These are phyloP conservation scores for Eleusine indica DNA, from an alignment of 176 grass and related monocot species.

Conservation along the genomic window DNA sequence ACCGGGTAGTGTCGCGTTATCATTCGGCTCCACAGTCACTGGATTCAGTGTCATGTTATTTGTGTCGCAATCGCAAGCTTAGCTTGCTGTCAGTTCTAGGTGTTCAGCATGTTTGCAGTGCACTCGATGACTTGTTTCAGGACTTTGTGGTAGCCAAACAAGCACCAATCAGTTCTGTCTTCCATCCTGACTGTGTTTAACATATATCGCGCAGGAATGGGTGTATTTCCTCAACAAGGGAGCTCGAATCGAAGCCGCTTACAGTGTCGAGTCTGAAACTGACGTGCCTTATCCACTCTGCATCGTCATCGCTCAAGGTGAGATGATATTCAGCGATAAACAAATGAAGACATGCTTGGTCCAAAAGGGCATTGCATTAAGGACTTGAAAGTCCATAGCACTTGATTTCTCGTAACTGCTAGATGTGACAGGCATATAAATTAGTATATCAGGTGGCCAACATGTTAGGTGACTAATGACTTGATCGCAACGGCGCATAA, in stretches of 20 bases:
- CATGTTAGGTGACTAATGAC: not conserved
- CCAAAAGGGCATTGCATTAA: not conserved
- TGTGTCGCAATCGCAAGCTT: not conserved
- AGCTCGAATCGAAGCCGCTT: conserved; percentile 46
- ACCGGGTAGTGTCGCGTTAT: conserved; percentile 35
- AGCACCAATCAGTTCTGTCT: not conserved
- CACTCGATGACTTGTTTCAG: not conserved
- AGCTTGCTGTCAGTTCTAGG: not conserved
- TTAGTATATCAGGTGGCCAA: not conserved
- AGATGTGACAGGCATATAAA: not conserved
- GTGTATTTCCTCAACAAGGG: conserved; percentile 68
- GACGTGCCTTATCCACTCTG: conserved; percentile 42
- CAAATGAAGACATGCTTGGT: not conserved
- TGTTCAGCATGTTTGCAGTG: not conserved
- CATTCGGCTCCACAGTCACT: too few species aligned
- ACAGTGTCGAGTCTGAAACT: conserved; percentile 42
- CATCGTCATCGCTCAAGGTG: conserved; percentile 61
- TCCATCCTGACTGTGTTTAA: not conserved
- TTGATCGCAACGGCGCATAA: not conserved
- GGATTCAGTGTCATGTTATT: not conserved
- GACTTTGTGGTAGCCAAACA: not conserved
- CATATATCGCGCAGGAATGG: conserved; percentile 56
- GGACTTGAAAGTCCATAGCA: not conserved
- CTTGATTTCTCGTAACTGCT: not conserved
- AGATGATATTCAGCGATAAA: not conserved